Evolutionary conservation across 2,329 filamentous ascomycete species (phyloP).

Genomic region (Fusarium sambucinum): DNA sequence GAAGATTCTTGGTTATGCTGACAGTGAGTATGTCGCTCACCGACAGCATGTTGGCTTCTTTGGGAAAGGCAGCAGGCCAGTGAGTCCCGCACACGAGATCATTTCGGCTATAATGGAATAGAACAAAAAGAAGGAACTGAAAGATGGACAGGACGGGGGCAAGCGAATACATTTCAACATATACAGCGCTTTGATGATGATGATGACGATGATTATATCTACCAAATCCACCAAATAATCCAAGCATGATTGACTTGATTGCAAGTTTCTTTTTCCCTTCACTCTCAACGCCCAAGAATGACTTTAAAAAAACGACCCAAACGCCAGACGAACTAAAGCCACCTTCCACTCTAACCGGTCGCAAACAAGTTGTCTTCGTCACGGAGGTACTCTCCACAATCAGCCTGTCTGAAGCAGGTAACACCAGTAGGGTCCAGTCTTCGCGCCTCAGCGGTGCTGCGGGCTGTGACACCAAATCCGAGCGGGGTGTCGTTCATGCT

Average conservation of each 20-base stretch:
- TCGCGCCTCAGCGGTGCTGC: conserved; percentile 84
- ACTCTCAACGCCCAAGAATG: conserved; percentile 42
- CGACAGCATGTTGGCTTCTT: conserved; percentile 89
- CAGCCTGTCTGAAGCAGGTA: conserved; percentile 89
- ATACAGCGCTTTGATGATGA: conserved; percentile 39
- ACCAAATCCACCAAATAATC: conserved; percentile 41
- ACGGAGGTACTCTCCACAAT: conserved; percentile 93
- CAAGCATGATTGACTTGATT: conserved; percentile 36
- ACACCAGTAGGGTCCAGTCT: conserved; percentile 91
- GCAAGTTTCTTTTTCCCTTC: conserved; percentile 33
- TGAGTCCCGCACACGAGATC: conserved; percentile 58
- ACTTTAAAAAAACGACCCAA: conserved; percentile 39
- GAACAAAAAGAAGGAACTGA: not conserved
- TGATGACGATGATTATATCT: conserved; percentile 37
- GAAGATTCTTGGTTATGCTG: conserved; percentile 85
- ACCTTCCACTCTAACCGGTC: conserved; percentile 55
- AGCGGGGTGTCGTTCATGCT: conserved; percentile 94
- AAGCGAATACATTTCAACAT: conserved; percentile 42
- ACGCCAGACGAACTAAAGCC: conserved; percentile 42
- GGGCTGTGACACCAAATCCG: conserved; percentile 92
- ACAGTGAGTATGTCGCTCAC: conserved; percentile 93
- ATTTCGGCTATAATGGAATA: conserved; percentile 41
- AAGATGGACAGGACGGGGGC: conserved; percentile 31
- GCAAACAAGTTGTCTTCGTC: conserved; percentile 79
- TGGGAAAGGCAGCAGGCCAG: conserved; percentile 64